Evolutionary conservation across 208 protist genomes (phyloP).

Genomic region (Trypanosoma vivax): DNA sequence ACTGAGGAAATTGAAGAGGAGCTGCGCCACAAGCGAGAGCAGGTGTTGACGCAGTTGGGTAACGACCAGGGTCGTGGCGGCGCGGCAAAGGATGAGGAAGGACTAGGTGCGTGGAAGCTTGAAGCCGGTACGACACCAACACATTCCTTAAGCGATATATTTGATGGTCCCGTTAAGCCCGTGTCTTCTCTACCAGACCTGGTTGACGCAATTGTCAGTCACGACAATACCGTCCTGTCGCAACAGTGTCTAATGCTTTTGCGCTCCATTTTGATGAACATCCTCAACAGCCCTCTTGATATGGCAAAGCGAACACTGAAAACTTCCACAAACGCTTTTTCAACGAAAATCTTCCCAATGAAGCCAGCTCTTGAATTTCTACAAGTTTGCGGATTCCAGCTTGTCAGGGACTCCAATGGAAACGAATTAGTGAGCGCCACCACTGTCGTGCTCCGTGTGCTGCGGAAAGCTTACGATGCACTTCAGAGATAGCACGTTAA

Average conservation of each 20-base stretch:
- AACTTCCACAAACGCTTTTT: conserved; percentile 48
- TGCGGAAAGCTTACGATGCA: conserved; percentile 24
- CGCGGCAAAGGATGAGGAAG: background rate
- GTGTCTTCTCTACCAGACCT: conserved; percentile 13
- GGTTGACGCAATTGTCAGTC: conserved; percentile 21
- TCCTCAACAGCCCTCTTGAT: conserved; percentile 55
- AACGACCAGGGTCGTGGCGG: background rate
- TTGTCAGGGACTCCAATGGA: conserved; percentile 31
- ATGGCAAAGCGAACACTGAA: conserved; percentile 56
- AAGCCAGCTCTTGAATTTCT: conserved; percentile 42
- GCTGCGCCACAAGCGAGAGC: conserved; percentile 20
- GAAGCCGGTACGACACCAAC: conserved; percentile 2
- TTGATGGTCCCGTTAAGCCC: conserved; percentile 17
- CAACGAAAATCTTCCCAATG: conserved; percentile 36
- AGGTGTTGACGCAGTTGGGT: conserved; percentile 15
- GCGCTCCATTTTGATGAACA: conserved; percentile 55
- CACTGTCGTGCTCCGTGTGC: conserved; percentile 48
- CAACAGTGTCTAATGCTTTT: conserved; percentile 39
- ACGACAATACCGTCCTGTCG: conserved; percentile 8
- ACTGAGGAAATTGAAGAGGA: conserved; percentile 43
- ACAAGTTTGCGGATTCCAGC: conserved; percentile 57
- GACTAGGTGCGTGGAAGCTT: conserved; percentile 28
- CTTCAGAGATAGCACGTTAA: no score
- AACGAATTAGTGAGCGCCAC: conserved; percentile 34
- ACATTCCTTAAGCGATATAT: conserved; percentile 22